Evolutionary conservation across 805 yeast species (phyloP), one percentile per base, ranked within the genome.

Genomic region (Sugiyamaella smithiae): DNA sequence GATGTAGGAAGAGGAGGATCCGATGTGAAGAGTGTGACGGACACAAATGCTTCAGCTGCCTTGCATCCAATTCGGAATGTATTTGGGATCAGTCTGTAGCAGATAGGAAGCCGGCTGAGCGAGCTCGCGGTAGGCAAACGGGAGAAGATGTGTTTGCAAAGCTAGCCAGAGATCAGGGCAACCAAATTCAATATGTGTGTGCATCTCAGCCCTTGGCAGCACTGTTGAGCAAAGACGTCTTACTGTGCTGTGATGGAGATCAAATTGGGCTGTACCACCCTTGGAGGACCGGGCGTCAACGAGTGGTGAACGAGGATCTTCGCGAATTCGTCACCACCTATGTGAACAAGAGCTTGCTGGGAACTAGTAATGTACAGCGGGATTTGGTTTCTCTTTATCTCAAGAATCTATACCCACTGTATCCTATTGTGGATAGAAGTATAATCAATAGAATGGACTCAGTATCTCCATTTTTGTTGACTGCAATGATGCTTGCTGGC

Each of bases 231-330:
- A 40, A 40, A 19, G 43, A 40, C 19, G 33, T 40, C 20, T 8
- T 40, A 14, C 22, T 40, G 8, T 40, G 43, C n/a, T 40, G 43
- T 40, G 43, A 40, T 22, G 43, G 43, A 12, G 43, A 40, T 16
- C 14, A 40, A 5, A 14, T 40, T 8, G 43, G 43, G 5, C 16
- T 40, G 2, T 40, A 12, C 25, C 43, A 40, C 26, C 43, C 43
- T 5, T 40, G 43, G 43, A 40, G 43, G 26, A 28, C 43, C 4
- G 33, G 43, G 4, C 33, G 43, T 9, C 29, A 40, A 12, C 11
- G 43, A 16, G 23, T 12, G 9, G 43, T 40, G 14, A 14, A 40
- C n/a, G 12, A 20, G 4, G 23, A 14, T 19, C 33, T 40, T n/a
- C 4, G 5, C 19, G 19, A 14, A 12, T 40, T 26, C 19, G 43